These are phyloP conservation scores for Asterophora parasitica DNA, from an alignment of 768 basidiomycete species.

Conservation along the genomic window DNA sequence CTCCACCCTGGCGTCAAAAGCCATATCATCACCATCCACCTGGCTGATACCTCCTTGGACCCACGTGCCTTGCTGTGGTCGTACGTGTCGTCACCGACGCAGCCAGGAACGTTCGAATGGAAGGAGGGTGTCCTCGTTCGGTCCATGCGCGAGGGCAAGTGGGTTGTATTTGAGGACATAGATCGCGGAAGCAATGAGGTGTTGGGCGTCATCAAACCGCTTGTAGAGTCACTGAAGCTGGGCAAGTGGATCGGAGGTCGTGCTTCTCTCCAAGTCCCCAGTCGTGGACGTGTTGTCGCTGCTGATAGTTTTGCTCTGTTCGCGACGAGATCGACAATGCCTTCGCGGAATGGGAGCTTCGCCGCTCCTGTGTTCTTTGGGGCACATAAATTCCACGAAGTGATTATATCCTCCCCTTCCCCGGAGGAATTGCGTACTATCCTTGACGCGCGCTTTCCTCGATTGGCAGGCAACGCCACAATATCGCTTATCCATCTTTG, in stretches of 20 bases:
- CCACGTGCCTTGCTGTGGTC: conserved; percentile 90
- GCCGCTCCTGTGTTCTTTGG: conserved; percentile 73
- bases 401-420: conserved; percentile 58
- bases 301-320: conserved; percentile 81
- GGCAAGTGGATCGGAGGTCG: conserved; percentile 74
- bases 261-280: conserved; percentile 67
- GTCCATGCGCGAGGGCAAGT: conserved; percentile 84
- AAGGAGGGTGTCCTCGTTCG: conserved; percentile 90
- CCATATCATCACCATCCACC: conserved; percentile 80
- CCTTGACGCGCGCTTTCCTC: conserved; percentile 60
- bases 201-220: conserved; percentile 78
- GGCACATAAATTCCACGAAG: conserved; percentile 76
- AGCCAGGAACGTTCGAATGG: conserved; percentile 92
- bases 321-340: conserved; percentile 71
- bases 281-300: conserved; percentile 69
- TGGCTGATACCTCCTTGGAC: conserved; percentile 94
- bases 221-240: conserved; percentile 66
- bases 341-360: conserved; percentile 43
- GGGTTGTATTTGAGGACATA: conserved; percentile 91
- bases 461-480: conserved; percentile 45
- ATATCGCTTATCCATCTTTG: conserved; percentile 63
- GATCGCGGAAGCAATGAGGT: conserved; percentile 90
- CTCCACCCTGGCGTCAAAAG: conserved; percentile 58
- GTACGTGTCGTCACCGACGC: conserved; percentile 80
- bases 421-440: conserved; percentile 67